Evolutionary conservation across 495 filamentous ascomycete species (phyloP), one percentile per base, ranked within the genome.

Genomic region (Lasiosphaeria hispida): DNA sequence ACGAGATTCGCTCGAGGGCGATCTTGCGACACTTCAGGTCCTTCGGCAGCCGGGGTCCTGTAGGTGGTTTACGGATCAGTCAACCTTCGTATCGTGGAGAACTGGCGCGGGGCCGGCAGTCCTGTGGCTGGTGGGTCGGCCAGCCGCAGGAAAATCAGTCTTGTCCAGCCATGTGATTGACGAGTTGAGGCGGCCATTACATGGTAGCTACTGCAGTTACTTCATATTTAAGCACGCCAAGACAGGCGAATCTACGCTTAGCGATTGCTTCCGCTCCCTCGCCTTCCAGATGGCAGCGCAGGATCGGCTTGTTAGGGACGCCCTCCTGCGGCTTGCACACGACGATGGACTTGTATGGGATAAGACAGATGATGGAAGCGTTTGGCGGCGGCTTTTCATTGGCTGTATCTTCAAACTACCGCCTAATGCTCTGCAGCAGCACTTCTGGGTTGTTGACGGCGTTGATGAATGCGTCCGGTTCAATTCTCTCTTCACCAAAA

Each of bases 201-300:
- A 34, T 0, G 23, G 23, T 30, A n/a, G 17, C 1, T 48, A 45
- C 39, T 69, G 64, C 64, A 69, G 69, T n/a, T 71, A 64, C 35
- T 71, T 65, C 42, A 59, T 69, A 40, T 69, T 48, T 48, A 63
- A 55, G 37, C 54, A 58, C 19, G 18, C 13, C 23, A 45, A 48
- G 14, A 18, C 39, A 1, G 48, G 15, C 0, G 53, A 52, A 13
- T 57, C 55, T 1, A 53, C 23, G 0, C 34, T 69, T 4, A 44
- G 55, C 19, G 50, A 60, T 6, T 53, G 52, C 8, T 59, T 71
- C 17, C 53, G 60, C 1, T 59, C 62, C 1, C 53, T 71, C 11
- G 69, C 67, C 14, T 69, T 60, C 33, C 69, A 71, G 38, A 71
- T 71, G 69, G 62, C 65, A 1, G 35, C 47, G 10, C 53, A 62